Percentiles rank a stretch among this genome's conserved stretches.
phyloP scores from a whole-genome alignment of 78 protist genomes.

The Anaeramoeba flamelloides region DNA sequence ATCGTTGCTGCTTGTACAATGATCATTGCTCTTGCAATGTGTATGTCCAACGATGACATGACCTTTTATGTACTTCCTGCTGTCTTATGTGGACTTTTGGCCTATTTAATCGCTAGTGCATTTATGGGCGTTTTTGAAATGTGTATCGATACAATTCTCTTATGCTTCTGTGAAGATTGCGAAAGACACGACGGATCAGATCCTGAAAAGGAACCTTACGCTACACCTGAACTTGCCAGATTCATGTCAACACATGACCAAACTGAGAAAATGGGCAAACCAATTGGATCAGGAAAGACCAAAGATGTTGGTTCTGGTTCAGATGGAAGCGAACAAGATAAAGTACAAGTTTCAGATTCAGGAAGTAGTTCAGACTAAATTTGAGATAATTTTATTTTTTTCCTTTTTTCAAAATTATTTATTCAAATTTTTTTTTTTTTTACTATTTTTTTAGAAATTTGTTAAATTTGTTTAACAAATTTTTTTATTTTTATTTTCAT shows the following conservation, averaged over 20 bases:
- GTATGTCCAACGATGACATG: neutral
- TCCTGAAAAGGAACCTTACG: neutral
- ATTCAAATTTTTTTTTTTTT: too few relatives aligned
- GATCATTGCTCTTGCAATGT: slow-evolving; percentile 10
- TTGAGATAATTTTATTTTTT: too few relatives aligned
- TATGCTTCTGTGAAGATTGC: slow-evolving; percentile 8
- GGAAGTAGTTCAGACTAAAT: too few relatives aligned
- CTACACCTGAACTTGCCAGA: neutral
- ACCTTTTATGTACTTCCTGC: neutral
- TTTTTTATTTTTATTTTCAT: too few relatives aligned
- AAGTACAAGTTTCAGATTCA: too few relatives aligned
- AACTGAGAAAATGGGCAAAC: neutral
- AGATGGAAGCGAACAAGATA: too few relatives aligned
- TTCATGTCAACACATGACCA: neutral
- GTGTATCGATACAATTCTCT: slow-evolving; percentile 1
- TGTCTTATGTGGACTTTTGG: neutral
- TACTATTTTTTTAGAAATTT: too few relatives aligned
- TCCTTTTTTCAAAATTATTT: too few relatives aligned
- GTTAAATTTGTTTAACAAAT: too few relatives aligned
- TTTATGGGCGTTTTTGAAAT: neutral
- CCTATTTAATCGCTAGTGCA: neutral
- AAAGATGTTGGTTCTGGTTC: too few relatives aligned
- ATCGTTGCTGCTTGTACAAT: slow-evolving; percentile 2
- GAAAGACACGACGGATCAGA: neutral
- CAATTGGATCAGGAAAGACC: too few relatives aligned